phyloP scores from a whole-genome alignment of 2,329 filamentous ascomycete species.

The Fusarium hostae region DNA sequence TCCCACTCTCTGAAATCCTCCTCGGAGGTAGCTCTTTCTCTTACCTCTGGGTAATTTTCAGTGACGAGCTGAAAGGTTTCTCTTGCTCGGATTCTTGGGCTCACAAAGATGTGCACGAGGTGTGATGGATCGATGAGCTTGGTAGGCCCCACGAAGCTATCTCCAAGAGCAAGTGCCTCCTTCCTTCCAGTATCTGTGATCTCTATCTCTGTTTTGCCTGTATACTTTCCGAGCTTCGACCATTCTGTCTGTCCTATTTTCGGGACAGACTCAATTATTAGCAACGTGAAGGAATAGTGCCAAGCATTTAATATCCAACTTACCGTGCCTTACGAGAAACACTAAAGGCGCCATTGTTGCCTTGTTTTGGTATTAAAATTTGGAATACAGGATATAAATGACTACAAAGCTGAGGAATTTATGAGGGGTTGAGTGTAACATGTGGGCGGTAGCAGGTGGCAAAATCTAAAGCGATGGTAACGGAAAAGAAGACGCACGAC shows the following conservation, averaged over 20 bases:
- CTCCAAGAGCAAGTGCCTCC: not conserved
- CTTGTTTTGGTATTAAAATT: rapidly evolving
- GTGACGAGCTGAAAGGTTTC: not conserved
- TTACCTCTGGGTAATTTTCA: not conserved
- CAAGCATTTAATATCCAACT: rapidly evolving
- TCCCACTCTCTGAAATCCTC: not conserved
- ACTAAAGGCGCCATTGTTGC: not conserved
- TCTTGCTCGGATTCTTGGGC: not conserved
- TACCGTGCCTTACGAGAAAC: not conserved
- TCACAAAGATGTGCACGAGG: not conserved
- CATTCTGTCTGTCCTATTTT: not conserved
- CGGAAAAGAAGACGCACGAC: too few species aligned
- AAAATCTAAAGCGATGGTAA: not conserved
- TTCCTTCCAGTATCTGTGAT: not conserved
- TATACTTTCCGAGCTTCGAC: not conserved
- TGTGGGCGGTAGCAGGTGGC: not conserved
- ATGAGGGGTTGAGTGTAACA: not conserved
- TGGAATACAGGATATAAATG: rapidly evolving
- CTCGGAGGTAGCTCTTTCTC: not conserved
- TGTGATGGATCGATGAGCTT: not conserved
- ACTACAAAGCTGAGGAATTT: not conserved
- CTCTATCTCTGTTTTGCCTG: not conserved
- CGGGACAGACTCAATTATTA: not conserved
- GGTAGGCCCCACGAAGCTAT: rapidly evolving
- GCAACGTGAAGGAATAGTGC: rapidly evolving